Evolutionary conservation across 768 basidiomycete genomes (phyloP), one percentile per base, ranked within the genome.

Genomic region (Termitomyces sp.): DNA sequence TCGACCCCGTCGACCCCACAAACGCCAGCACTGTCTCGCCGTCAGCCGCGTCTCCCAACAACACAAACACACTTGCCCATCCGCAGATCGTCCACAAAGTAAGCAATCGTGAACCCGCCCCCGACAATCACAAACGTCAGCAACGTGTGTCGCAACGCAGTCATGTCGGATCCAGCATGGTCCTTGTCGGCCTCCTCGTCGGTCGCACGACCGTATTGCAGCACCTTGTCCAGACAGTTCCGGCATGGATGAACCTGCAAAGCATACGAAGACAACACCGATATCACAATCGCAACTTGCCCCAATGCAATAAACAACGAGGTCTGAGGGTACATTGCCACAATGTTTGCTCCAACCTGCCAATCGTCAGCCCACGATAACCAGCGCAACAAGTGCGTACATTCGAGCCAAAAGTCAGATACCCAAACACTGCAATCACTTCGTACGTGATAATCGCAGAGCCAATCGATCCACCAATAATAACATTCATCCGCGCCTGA

Each of bases 1-100:
- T 97, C 14, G 93, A 96, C 13, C 97, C 97, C 1, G 94, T 98
- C 24, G 94, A 88, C 1, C 97, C 97, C 38, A 99, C 96, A 68
- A 99, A 97, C 4, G 94, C 92, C 35, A 98, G 79, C 14, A 98
- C 96, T 92, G 66, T 26, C 40, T 36, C 50, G 38, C 12, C 38
- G 55, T 61, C 55, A 63, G 57, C 50, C 52, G 22, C 22, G 30
- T 10, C 22, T 24, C 7, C 26, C 16, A 22, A 16, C 42, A 45
- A n/a, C 42, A 26, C 13, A 42, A 42, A 63, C 32, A 16, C 10
- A 71, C 85, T 64, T 65, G 88, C 92, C 90, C 70, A 92, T 71
- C 66, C 86, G 83, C 61, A 96, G 72, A 69, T 92, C 80, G 66
- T 90, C 82, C 14, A 95, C 83, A 61, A 90, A 78, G 69, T 86